These are phyloP conservation scores for Iberis pinnata DNA, from an alignment of 345 rosid genomes.

Conservation along the genomic window DNA sequence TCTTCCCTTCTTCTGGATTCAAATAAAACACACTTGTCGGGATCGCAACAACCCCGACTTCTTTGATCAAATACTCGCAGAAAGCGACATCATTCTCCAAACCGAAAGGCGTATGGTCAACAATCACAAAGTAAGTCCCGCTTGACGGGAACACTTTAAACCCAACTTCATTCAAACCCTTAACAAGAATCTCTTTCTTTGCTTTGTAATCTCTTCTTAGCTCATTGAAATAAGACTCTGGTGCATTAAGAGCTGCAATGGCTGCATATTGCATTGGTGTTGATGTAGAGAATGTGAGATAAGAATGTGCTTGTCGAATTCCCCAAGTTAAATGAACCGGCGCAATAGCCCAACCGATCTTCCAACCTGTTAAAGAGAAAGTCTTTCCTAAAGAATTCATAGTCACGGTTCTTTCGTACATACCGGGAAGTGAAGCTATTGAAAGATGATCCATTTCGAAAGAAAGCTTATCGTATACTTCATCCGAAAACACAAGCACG, in stretches of 20 bases:
- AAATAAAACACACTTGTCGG: constrained; percentile 87
- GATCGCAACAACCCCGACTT: constrained; percentile 91
- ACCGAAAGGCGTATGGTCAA: constrained; percentile 90
- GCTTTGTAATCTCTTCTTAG: constrained; percentile 64
- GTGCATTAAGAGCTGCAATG: constrained; percentile 56
- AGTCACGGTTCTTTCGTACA: constrained; percentile 84
- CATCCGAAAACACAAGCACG: constrained; percentile 75
- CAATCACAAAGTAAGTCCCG: constrained; percentile 85
- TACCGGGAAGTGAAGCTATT: constrained; percentile 86
- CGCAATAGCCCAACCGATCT: constrained; percentile 96
- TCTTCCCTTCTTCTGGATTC: constrained; percentile 92
- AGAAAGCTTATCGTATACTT: constrained; percentile 86
- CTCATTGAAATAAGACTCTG: constrained; percentile 69
- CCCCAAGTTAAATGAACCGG: constrained; percentile 93
- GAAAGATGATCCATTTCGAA: constrained; percentile 93
- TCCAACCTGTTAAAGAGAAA: constrained; percentile 93
- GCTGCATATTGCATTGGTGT: constrained; percentile 87
- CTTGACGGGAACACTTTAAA: constrained; percentile 84
- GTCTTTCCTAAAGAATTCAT: constrained; percentile 94
- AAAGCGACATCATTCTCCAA: constrained; percentile 63
- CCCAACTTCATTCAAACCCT: constrained; percentile 82
- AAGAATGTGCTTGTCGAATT: constrained; percentile 79
- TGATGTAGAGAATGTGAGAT: constrained; percentile 80
- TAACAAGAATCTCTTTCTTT: constrained; percentile 76
- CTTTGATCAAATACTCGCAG: constrained; percentile 86